Base-by-base conservation (phyloP, 257 asterid species). In the Galeopsis tetrahit region DNA sequence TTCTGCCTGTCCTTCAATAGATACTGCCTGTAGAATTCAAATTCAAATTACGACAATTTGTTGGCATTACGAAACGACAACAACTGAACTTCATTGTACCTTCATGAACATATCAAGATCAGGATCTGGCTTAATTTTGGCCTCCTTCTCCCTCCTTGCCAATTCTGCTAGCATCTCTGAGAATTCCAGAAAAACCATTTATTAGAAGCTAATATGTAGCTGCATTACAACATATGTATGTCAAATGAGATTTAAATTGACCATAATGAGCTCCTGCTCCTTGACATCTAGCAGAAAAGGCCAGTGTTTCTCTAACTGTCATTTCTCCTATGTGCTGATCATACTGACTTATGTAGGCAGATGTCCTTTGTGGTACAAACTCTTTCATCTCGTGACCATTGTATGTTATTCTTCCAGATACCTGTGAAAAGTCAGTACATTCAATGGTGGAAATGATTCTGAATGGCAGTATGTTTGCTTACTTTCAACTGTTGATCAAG, bases 281-380 rank as follows among this genome's bases (percentile, higher is more conserved):
- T 82, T 93, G 98, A 68, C 97, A 90, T 85, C 96, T 90, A 28
- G 97, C 98, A 3, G 96, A 93, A 83, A 93, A 93, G 4, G 93
- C 96, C 69, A 93, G 59, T 49, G 98, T 93, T 81, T 93, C 98
- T 71, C 98, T 79, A 62, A 90, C 98, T 14, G 98, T 93, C 86
- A 93, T 3, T 76, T 93, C 96, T 58, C 90, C 93, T 9, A 89
- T 86, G 59, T 93, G 98, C 72, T 89, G 85, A 82, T 93, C 98
- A 74, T 89, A 60, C 78, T 90, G 98, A 71, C 97, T 93, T 60
- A 89, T 93, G 77, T 93, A 93, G 32, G 97, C 96, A 0, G 97
- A 86, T 7, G 96, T 65, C 71, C 98, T 82, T 49, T 89, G 97
- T 6, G 98, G 97, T 32, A 90, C 97, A 66, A 93, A 93, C 62